phyloP scores from a whole-genome alignment of 805 yeast species.

The Ogataea dorogensis region DNA sequence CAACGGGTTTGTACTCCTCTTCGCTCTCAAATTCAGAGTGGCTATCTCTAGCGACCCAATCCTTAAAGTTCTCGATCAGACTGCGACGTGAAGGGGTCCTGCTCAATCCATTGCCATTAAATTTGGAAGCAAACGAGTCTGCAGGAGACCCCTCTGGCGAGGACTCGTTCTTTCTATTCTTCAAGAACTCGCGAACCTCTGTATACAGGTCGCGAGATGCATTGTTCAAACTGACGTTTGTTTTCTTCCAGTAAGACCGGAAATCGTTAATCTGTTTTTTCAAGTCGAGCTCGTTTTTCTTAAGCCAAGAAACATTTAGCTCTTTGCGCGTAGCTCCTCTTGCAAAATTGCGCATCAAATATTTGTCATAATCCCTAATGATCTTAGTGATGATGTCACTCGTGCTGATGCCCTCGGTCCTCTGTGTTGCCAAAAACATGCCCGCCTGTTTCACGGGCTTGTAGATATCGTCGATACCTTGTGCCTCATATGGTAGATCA shows the following conservation, averaged over 20 bases:
- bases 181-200: conserved; percentile 74
- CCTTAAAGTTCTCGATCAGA: conserved; percentile 35
- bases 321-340: conserved; percentile 97
- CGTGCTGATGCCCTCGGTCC: conserved; percentile 95
- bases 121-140: conserved; percentile 63
- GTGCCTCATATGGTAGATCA: conserved; percentile 89
- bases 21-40: conserved; percentile 27
- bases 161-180: conserved; percentile 28
- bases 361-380: conserved; percentile 93
- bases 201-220: conserved; percentile 81
- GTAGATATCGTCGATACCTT: conserved; percentile 89
- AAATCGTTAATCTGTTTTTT: conserved; percentile 88
- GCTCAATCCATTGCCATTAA: conserved; percentile 51
- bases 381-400: conserved; percentile 94
- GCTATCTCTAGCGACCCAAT: conserved; percentile 34
- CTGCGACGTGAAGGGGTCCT: conserved; percentile 25
- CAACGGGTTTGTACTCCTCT: conserved; percentile 16
- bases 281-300: conserved; percentile 92
- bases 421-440: conserved; percentile 88
- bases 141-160: conserved; percentile 46
- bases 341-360: conserved; percentile 94
- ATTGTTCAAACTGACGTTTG: conserved; percentile 63
- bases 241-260: conserved; percentile 78
- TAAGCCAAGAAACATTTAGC: conserved; percentile 94
- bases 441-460: conserved; percentile 89